Evolutionary conservation across 306 rosid genomes (phyloP).

Genomic region (Quillaja saponaria): DNA sequence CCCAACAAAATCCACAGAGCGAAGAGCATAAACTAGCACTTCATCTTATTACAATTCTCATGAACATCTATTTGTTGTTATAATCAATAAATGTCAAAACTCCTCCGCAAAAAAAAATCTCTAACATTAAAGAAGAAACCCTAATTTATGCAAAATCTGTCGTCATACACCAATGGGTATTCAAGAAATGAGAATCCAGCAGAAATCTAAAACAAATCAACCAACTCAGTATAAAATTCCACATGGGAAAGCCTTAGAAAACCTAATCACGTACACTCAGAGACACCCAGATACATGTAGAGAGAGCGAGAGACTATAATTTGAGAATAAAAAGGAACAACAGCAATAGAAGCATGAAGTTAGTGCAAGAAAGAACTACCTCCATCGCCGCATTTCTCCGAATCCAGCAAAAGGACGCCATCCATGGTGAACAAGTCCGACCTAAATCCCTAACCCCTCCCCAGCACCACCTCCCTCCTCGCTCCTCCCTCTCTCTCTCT

Average conservation of each 20-base stretch:
- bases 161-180: constrained; percentile 5
- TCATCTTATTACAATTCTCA: too few species aligned
- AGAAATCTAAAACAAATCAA: background rate
- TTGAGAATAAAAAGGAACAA: background rate
- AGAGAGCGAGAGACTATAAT: background rate
- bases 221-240: background rate
- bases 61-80: background rate
- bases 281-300: background rate
- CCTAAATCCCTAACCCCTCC: constrained; percentile 24
- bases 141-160: background rate
- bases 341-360: constrained; percentile 9
- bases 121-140: constrained; percentile 22
- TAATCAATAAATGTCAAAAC: background rate
- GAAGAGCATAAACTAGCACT: background rate
- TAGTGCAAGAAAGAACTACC: constrained; percentile 42
- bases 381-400: constrained; percentile 25
- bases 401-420: constrained; percentile 26
- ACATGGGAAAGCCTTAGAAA: background rate
- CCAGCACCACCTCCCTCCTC: background rate
- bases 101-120: background rate
- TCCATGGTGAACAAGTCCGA: constrained; percentile 47
- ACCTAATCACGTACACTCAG: background rate
- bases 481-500: constrained; percentile 12
- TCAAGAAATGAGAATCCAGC: background rate
- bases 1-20: background rate